A percentile compares a stretch with the other conserved stretches of the same genome.
Evolutionary conservation across 768 basidiomycete species (phyloP).

Genomic region (Suillus tomentosus): DNA sequence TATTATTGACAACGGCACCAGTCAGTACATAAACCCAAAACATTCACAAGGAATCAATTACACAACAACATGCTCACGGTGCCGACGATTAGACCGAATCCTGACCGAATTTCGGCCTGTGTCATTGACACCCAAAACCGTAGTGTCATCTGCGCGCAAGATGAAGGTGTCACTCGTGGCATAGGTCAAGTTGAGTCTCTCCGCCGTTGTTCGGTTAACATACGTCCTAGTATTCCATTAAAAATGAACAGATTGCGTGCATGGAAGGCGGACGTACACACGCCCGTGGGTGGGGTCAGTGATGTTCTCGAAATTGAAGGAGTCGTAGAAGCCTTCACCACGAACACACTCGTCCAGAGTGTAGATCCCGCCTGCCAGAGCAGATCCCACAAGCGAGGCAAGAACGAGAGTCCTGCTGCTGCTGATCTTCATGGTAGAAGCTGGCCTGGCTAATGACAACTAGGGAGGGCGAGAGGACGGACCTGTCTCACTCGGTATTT

Average conservation of each 20-base stretch:
- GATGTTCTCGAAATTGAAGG: conserved; percentile 50
- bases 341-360: conserved; percentile 41
- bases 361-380: conserved; percentile 26
- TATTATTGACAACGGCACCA: conserved; percentile 3
- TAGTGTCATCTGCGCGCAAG: conserved; percentile 32
- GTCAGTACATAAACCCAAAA: neutral
- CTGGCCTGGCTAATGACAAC: neutral
- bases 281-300: conserved; percentile 67
- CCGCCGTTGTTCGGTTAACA: conserved; percentile 27
- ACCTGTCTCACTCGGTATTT: neutral
- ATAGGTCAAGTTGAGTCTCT: conserved; percentile 33
- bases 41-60: conserved; percentile 13
- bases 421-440: conserved; percentile 19
- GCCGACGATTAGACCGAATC: conserved; percentile 25
- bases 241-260: neutral
- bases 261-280: conserved; percentile 47
- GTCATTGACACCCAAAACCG: conserved; percentile 22
- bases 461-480: neutral
- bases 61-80: conserved; percentile 22
- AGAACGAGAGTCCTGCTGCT: conserved; percentile 15
- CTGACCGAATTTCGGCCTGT: conserved; percentile 34
- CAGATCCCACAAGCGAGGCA: conserved; percentile 15
- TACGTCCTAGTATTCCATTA: conserved; percentile 23
- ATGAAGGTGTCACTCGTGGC: conserved; percentile 28
- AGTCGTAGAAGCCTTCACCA: conserved; percentile 50